These are phyloP conservation scores for Laguncularia racemosa DNA, from an alignment of 345 rosid species.

Conservation along the genomic window DNA sequence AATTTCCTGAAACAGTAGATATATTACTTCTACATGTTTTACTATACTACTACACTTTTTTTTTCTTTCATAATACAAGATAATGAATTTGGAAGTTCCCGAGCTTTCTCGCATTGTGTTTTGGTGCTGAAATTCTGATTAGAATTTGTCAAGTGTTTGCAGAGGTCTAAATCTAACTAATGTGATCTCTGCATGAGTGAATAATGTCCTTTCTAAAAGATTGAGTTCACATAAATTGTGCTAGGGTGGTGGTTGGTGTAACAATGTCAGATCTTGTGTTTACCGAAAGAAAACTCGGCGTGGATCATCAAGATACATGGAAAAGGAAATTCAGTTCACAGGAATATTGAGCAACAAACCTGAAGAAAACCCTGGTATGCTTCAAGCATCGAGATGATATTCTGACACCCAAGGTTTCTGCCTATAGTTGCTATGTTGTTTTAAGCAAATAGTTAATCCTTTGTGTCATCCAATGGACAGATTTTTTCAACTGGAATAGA, in stretches of 20 bases:
- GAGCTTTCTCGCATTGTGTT: neutral
- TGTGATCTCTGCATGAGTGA: neutral
- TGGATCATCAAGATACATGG: constrained; percentile 85
- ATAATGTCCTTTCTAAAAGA: neutral
- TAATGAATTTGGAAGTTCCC: neutral
- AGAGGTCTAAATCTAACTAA: too few species aligned
- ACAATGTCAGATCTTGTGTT: constrained; percentile 56
- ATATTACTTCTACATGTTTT: too few species aligned
- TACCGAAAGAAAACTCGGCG: constrained; percentile 70
- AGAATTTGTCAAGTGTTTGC: too few species aligned
- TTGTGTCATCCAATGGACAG: constrained; percentile 3
- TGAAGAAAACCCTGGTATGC: constrained; percentile 72
- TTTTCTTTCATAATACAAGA: too few species aligned
- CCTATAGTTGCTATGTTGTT: neutral
- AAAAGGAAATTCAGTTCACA: constrained; percentile 58
- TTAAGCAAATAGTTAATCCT: neutral
- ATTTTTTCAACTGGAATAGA: constrained; percentile 80
- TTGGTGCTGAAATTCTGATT: too few species aligned
- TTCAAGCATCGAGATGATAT: neutral
- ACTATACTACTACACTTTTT: too few species aligned
- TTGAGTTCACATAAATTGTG: constrained; percentile 12
- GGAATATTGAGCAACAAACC: constrained; percentile 81
- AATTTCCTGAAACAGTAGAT: neutral
- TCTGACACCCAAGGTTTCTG: neutral
- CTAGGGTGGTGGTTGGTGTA: constrained; percentile 99